phyloP scores from a whole-genome alignment of 495 filamentous ascomycete genomes.

The Aspergillus olivimuriae region DNA sequence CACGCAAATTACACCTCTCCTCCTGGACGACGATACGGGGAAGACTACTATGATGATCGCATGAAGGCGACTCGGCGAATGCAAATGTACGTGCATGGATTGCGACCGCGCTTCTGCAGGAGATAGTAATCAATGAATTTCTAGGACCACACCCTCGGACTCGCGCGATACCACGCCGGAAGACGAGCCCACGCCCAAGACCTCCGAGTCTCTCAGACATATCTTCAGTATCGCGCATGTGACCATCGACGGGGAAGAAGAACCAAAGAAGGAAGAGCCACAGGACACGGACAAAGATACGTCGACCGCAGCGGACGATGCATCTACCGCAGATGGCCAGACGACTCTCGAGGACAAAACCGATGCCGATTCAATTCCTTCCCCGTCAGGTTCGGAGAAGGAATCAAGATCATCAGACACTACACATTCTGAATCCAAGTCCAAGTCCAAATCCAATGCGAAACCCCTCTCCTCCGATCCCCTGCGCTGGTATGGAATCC shows the following conservation, averaged over 20 bases:
- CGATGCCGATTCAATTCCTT: background rate
- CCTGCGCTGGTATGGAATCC: constrained; percentile 63
- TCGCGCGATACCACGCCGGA: constrained; percentile 1
- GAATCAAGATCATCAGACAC: too few species aligned
- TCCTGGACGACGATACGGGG: constrained; percentile 56
- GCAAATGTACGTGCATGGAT: constrained; percentile 16
- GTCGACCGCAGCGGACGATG: background rate
- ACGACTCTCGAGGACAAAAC: too few species aligned
- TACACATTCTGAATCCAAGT: too few species aligned
- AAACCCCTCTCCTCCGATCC: constrained; percentile 45
- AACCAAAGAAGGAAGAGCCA: too few species aligned
- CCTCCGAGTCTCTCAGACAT: too few species aligned
- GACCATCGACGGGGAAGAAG: too few species aligned
- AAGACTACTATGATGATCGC: constrained; percentile 63
- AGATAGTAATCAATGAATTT: constrained; percentile 4
- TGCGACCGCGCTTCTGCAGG: background rate
- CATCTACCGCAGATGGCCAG: constrained; percentile 1
- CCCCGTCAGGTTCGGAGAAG: too few species aligned
- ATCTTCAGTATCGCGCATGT: too few species aligned
- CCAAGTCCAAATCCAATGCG: constrained; percentile 14
- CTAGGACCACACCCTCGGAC: constrained; percentile 18
- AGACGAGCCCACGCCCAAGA: too few species aligned
- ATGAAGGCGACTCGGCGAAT: constrained; percentile 57
- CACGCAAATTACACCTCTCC: constrained; percentile 66
- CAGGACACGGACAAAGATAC: background rate